phyloP scores from a whole-genome alignment of 2,329 filamentous ascomycete species.

The Pestalotiopsis fici region DNA sequence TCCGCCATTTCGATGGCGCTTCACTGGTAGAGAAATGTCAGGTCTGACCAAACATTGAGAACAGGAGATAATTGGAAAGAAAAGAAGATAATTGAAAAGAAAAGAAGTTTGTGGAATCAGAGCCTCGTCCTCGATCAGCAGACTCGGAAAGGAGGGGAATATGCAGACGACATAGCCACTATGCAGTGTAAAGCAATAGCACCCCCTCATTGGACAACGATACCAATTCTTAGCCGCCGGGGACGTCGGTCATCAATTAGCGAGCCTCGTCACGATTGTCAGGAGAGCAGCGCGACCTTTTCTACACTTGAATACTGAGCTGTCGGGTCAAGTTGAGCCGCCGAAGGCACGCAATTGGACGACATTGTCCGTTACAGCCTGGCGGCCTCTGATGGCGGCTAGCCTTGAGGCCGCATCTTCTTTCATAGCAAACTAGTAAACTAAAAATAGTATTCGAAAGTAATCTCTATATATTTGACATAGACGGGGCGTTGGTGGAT shows the following conservation, averaged over 20 bases:
- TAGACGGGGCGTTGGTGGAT: too few relatives aligned
- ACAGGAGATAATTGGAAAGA: background rate
- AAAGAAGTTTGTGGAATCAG: background rate
- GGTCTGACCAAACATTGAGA: background rate
- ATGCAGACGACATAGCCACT: background rate
- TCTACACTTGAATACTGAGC: background rate
- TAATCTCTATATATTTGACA: too few relatives aligned
- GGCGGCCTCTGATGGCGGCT: background rate
- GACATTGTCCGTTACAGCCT: background rate
- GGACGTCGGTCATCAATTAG: background rate
- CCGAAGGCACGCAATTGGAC: background rate
- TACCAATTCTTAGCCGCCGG: background rate
- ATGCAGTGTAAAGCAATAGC: background rate
- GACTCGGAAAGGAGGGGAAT: background rate
- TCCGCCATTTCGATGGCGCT: background rate
- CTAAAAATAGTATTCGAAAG: too few relatives aligned
- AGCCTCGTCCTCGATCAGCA: background rate
- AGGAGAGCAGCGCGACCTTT: background rate
- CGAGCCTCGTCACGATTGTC: background rate
- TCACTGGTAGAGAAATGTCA: background rate
- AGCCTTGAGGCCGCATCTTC: background rate
- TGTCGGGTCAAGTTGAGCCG: background rate
- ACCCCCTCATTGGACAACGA: background rate
- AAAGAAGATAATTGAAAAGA: background rate
- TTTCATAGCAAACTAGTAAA: background rate